Evolutionary conservation across 208 protist genomes (phyloP).

Genomic region (Crithidia sp.): DNA sequence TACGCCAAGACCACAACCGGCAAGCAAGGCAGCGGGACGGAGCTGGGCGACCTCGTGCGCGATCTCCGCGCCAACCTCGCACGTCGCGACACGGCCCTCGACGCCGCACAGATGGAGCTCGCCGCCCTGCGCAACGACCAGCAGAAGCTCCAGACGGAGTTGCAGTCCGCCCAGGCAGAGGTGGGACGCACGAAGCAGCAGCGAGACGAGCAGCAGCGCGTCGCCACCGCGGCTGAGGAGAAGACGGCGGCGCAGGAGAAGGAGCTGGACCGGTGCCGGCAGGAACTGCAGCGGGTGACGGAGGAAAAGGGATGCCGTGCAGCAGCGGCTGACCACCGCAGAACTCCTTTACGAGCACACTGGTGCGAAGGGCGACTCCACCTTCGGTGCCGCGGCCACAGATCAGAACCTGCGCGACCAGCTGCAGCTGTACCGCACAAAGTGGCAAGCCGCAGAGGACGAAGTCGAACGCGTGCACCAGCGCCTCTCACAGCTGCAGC

Average conservation of each 20-base stretch:
- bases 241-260: background rate
- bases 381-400: background rate
- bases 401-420: conserved; percentile 42
- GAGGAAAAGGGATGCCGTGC: conserved; percentile 22
- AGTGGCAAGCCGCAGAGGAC: conserved; percentile 63
- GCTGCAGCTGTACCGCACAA: conserved; percentile 46
- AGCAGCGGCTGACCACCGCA: conserved; percentile 25
- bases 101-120: conserved; percentile 55
- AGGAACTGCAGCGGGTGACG: conserved; percentile 3
- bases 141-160: conserved; percentile 29
- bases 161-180: conserved; percentile 23
- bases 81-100: conserved; percentile 69
- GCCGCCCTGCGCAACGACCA: conserved; percentile 29
- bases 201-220: conserved; percentile 31
- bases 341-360: conserved; percentile 42
- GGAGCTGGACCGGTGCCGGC: background rate
- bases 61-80: conserved; percentile 81
- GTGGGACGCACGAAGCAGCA: conserved; percentile 38
- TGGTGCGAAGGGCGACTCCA: background rate
- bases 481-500: conserved; percentile 34
- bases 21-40: conserved; percentile 10
- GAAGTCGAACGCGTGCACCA: conserved; percentile 46
- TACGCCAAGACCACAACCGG: background rate
- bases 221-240: conserved; percentile 16
- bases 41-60: conserved; percentile 47